phyloP scores from a whole-genome alignment of 306 rosid genomes.

The Carpinus fangiana region DNA sequence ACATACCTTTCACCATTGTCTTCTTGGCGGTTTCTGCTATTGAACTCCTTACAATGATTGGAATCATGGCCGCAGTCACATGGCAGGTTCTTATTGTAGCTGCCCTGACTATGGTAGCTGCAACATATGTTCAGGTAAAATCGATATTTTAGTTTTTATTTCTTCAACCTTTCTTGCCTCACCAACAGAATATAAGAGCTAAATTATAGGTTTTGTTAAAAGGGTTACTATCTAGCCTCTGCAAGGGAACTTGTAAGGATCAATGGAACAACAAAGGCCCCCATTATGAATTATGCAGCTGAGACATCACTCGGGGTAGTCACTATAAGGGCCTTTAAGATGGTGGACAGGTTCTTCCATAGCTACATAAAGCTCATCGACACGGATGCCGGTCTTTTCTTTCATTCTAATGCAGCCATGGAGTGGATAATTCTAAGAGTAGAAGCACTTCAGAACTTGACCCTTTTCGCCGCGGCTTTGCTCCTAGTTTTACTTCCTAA shows the following conservation, averaged over 20 bases:
- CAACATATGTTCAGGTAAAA: constrained; percentile 46
- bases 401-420: constrained; percentile 40
- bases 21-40: constrained; percentile 8
- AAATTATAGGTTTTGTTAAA: neutral
- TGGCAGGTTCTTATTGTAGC: constrained; percentile 55
- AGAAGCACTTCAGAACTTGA: constrained; percentile 48
- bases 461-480: constrained; percentile 44
- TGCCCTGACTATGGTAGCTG: constrained; percentile 32
- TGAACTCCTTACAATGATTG: constrained; percentile 24
- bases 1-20: constrained; percentile 42
- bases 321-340: constrained; percentile 49
- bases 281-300: constrained; percentile 45
- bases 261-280: constrained; percentile 64
- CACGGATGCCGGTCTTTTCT: constrained; percentile 45
- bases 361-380: constrained; percentile 43
- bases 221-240: constrained; percentile 52
- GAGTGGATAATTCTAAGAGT: constrained; percentile 50
- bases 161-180: neutral
- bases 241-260: constrained; percentile 54
- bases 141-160: neutral
- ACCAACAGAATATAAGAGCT: neutral
- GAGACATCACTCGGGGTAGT: constrained; percentile 56
- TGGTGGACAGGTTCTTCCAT: constrained; percentile 42
- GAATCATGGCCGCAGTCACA: constrained; percentile 45
- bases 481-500: constrained; percentile 45